These are phyloP conservation scores for Trichoderma simmonsii DNA, from an alignment of 2,329 filamentous ascomycete genomes.

Conservation along the genomic window DNA sequence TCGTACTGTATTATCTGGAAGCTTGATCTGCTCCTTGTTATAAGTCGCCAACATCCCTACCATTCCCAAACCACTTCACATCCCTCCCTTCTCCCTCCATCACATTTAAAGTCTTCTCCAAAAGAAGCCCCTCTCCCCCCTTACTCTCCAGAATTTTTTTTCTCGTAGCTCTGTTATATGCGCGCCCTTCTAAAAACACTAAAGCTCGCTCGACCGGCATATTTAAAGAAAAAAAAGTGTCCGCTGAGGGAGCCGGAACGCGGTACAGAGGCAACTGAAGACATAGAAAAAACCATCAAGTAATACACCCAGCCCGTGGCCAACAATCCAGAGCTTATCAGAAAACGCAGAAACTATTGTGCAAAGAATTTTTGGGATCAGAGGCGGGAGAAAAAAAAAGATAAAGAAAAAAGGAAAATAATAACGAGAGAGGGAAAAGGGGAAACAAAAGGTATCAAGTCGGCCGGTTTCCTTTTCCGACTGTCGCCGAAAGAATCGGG, in stretches of 20 bases:
- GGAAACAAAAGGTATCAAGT: slow-evolving; percentile 36
- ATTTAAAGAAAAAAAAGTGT: background rate
- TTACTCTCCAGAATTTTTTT: slow-evolving; percentile 24
- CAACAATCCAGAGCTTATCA: slow-evolving; percentile 31
- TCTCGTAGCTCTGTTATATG: slow-evolving; percentile 17
- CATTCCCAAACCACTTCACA: slow-evolving; percentile 19
- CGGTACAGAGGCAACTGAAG: slow-evolving; percentile 30
- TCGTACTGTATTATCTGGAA: slow-evolving; percentile 39
- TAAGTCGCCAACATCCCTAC: slow-evolving; percentile 29
- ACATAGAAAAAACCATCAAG: slow-evolving; percentile 34
- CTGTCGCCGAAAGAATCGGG: slow-evolving; percentile 26
- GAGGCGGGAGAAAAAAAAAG: slow-evolving; percentile 21
- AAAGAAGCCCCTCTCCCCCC: slow-evolving; percentile 1
- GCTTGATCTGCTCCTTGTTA: slow-evolving; percentile 32
- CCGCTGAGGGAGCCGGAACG: slow-evolving; percentile 20
- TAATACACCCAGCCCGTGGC: slow-evolving; percentile 37
- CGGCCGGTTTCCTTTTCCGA: slow-evolving; percentile 28
- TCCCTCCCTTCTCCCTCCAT: slow-evolving; percentile 18
- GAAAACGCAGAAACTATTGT: slow-evolving; percentile 30
- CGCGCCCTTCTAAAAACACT: slow-evolving; percentile 16
- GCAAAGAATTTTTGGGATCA: slow-evolving; percentile 34
- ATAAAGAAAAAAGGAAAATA: slow-evolving; percentile 20
- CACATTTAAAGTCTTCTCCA: slow-evolving; percentile 2
- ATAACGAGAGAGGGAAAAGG: slow-evolving; percentile 5
- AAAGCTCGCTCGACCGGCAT: slow-evolving; percentile 10